Base-by-base conservation (phyloP, 2,329 filamentous ascomycete genomes). In the Thermothelomyces thermophilus region DNA sequence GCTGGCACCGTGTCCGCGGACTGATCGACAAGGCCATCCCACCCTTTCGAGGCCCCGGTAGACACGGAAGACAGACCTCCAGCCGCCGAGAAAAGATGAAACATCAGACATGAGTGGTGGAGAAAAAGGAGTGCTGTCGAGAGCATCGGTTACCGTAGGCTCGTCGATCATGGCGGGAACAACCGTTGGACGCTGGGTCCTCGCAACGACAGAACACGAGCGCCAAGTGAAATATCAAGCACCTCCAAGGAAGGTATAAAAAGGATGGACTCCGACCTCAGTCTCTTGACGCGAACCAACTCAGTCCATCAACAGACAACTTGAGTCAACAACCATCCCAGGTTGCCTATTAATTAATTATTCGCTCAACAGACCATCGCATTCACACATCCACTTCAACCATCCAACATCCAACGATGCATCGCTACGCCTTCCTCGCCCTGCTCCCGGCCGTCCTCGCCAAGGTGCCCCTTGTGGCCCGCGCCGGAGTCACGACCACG, bases 21-120 rank as follows among this genome's bases (percentile, higher is more conserved):
- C 11, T 19, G 19, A 26, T 3, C 31, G 17, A 33, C 31, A 30
- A 13, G 14, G 41, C n/a, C 19, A 5, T 36, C 8, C 19, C 22
- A 20, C 33, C 43, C 24, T 22, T 26, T 28, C n/a, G 17, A n/a
- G 17, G 10, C n/a, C 30, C 26, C n/a, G 11, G 37, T 13, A n/a
- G 4, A 41, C 31, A 30, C 37, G 46, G 46, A 17, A 37, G 28
- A 24, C 30, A 16, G 14, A 13, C 14, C 13, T 41, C 39, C 39
- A 41, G 35, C n/a, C 3, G 11, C 39, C 17, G 16, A 16, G 31
- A 36, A n/a, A 24, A 4, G 4, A 39, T 43, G 40, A 49, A 43
- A 49, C 40, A 43, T 34, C 33, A 19, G 40, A 39, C 34, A 49
- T 50, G 47, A 50, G 47, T 50, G 41, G 47, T 50, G 47, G 47